Evolutionary conservation across 2,329 filamentous ascomycete species (phyloP).

Genomic region (Periconia macrospinosa): DNA sequence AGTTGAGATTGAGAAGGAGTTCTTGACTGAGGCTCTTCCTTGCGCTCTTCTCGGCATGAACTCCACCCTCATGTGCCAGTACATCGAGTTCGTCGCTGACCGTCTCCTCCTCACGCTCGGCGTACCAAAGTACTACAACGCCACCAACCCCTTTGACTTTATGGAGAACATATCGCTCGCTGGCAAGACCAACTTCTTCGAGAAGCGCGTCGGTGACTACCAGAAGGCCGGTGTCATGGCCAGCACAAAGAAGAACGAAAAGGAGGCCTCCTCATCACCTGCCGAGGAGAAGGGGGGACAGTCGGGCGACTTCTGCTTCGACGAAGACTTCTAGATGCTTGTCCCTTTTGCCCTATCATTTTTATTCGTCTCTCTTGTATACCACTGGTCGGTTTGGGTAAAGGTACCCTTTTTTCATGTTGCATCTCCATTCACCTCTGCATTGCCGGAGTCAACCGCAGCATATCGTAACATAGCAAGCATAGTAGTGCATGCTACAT

Average conservation of each 20-base stretch:
- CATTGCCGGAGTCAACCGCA: constrained; percentile 32
- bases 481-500: constrained; percentile 4
- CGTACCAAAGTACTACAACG: constrained; percentile 91
- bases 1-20: constrained; percentile 94
- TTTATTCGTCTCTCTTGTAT: constrained; percentile 17
- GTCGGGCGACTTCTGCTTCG: constrained; percentile 82
- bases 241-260: constrained; percentile 74
- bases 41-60: constrained; percentile 97
- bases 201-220: constrained; percentile 99
- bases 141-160: constrained; percentile 97
- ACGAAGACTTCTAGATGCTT: constrained; percentile 85
- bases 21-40: constrained; percentile 92
- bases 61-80: constrained; percentile 95
- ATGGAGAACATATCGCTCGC: constrained; percentile 99
- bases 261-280: constrained; percentile 47
- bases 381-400: not conserved
- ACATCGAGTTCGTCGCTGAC: constrained; percentile 99
- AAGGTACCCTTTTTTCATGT: constrained; percentile 29
- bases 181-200: constrained; percentile 99
- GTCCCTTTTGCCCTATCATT: constrained; percentile 11
- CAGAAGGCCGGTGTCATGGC: constrained; percentile 99
- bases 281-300: constrained; percentile 48
- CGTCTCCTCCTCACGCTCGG: constrained; percentile 90
- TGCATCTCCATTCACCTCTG: constrained; percentile 30
- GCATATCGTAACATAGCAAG: constrained; percentile 14